phyloP scores from a whole-genome alignment of 495 filamentous ascomycete genomes.

The Penicillium steckii region DNA sequence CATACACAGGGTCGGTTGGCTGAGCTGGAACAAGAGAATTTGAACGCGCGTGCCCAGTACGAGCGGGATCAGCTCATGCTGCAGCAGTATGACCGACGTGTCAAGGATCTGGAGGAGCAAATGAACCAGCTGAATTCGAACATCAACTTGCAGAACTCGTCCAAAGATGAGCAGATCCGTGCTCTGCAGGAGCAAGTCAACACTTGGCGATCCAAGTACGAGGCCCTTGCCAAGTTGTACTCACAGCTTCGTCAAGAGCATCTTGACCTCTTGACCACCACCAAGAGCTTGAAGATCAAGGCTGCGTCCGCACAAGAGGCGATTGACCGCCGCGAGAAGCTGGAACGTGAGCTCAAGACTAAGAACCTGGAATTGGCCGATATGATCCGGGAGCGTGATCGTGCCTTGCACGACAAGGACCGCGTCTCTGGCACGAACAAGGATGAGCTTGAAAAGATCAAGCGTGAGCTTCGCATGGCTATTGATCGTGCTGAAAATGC shows the following conservation, averaged over 20 bases:
- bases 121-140: slow-evolving; percentile 77
- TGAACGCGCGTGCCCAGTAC: slow-evolving; percentile 92
- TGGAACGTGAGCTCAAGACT: slow-evolving; percentile 95
- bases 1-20: slow-evolving; percentile 92
- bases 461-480: slow-evolving; percentile 93
- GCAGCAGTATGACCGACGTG: slow-evolving; percentile 90
- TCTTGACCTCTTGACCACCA: slow-evolving; percentile 89
- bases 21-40: slow-evolving; percentile 90
- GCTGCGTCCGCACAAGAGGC: slow-evolving; percentile 96
- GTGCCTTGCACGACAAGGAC: slow-evolving; percentile 91
- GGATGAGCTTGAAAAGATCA: slow-evolving; percentile 93
- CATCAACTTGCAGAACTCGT: slow-evolving; percentile 77
- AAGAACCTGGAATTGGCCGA: slow-evolving; percentile 98
- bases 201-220: slow-evolving; percentile 96
- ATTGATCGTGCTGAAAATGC: slow-evolving; percentile 90
- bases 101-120: slow-evolving; percentile 90
- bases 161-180: slow-evolving; percentile 92
- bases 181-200: slow-evolving; percentile 93
- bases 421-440: slow-evolving; percentile 79
- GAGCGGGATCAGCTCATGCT: slow-evolving; percentile 96
- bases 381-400: slow-evolving; percentile 96
- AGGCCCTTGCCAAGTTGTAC: slow-evolving; percentile 93
- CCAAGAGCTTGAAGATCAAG: slow-evolving; percentile 93
- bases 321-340: slow-evolving; percentile 89
- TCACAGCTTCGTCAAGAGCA: slow-evolving; percentile 95